Evolutionary conservation across 2,329 filamentous ascomycete species (phyloP).

Genomic region (Monosporascus sp.): DNA sequence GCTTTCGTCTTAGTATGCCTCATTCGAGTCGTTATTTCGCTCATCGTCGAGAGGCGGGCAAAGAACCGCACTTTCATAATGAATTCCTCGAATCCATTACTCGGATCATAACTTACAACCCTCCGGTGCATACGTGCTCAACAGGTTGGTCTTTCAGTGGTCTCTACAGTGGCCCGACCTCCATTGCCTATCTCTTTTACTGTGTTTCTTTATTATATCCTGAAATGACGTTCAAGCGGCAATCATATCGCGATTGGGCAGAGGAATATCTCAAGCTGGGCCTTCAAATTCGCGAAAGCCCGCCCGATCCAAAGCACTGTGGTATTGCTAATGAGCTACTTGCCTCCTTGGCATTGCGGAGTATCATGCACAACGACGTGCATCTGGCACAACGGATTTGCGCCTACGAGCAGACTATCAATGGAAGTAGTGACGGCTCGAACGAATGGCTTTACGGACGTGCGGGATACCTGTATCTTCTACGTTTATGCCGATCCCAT

Average conservation of each 20-base stretch:
- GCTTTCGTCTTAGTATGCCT: neutral
- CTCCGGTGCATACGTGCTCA: slow-evolving; percentile 22
- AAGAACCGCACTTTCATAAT: neutral
- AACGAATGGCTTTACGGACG: slow-evolving; percentile 64
- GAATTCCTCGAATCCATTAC: slow-evolving; percentile 19
- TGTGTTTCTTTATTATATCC: slow-evolving; percentile 39
- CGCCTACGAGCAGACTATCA: slow-evolving; percentile 35
- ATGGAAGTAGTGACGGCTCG: slow-evolving; percentile 36
- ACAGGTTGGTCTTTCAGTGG: slow-evolving; percentile 34
- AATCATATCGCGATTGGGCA: slow-evolving; percentile 40
- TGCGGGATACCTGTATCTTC: slow-evolving; percentile 62
- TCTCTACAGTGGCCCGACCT: slow-evolving; percentile 48
- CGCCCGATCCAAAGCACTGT: slow-evolving; percentile 37
- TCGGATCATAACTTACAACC: slow-evolving; percentile 14
- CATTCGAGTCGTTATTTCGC: neutral
- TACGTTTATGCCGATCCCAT: slow-evolving; percentile 50
- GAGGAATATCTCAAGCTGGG: slow-evolving; percentile 38
- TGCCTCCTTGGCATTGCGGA: slow-evolving; percentile 38
- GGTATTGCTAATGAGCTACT: slow-evolving; percentile 46
- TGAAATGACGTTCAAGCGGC: slow-evolving; percentile 35
- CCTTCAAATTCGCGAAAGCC: slow-evolving; percentile 22
- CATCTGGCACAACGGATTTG: slow-evolving; percentile 34
- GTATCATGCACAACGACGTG: slow-evolving; percentile 34
- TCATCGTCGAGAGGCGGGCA: neutral
- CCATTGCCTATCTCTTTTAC: slow-evolving; percentile 51